These are phyloP conservation scores for Nematocida sp. DNA, from an alignment of 371 early-diverging fungal genomes.

Conservation along the genomic window DNA sequence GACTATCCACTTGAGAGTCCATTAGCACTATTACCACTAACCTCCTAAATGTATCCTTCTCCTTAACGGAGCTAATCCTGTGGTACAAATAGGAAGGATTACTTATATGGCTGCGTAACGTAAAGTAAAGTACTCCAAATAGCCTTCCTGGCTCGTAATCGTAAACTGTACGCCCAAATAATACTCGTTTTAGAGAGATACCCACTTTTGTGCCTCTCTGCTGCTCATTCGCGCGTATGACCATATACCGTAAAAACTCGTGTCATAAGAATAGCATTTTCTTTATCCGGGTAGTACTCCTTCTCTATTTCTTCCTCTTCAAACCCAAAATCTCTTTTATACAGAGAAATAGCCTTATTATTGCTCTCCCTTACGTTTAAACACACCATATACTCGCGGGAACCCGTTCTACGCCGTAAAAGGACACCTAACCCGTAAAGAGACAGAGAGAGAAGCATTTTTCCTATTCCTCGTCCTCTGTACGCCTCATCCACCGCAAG, in stretches of 20 bases:
- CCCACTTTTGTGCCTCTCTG: conserved; percentile 2
- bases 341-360: conserved; percentile 5
- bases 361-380: conserved; percentile 27
- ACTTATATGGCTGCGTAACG: background rate
- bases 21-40: conserved; percentile 12
- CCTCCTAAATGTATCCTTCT: background rate
- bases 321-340: conserved; percentile 18
- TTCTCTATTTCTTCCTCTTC: background rate
- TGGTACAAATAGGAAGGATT: conserved; percentile 16
- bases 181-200: background rate
- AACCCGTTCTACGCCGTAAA: background rate
- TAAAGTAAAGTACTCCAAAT: conserved; percentile 31
- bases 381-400: conserved; percentile 3
- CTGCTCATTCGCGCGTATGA: conserved; percentile 6
- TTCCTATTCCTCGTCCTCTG: conserved; percentile 14
- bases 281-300: conserved; percentile 34
- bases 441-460: conserved; percentile 1
- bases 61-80: conserved; percentile 19
- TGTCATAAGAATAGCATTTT: conserved; percentile 27
- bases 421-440: conserved; percentile 2
- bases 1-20: background rate
- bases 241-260: conserved; percentile 35
- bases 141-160: conserved; percentile 34
- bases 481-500: conserved; percentile 39
- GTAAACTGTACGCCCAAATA: background rate